Evolutionary conservation across 495 filamentous ascomycete genomes (phyloP).

Genomic region (Daldinia decipiens): DNA sequence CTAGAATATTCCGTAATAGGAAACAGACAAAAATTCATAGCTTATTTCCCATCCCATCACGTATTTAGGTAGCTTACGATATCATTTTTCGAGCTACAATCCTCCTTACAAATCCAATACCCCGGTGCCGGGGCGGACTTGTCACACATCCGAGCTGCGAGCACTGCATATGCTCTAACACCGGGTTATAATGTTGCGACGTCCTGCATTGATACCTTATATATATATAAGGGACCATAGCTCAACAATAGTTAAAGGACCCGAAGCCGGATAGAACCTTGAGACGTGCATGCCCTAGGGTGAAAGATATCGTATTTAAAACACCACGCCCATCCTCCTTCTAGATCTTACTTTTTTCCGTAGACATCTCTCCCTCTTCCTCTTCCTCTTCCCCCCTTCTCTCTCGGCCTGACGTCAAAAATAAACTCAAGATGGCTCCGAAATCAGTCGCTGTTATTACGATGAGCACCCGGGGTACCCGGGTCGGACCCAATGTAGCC

Average conservation of each 20-base stretch:
- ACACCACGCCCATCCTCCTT: neutral
- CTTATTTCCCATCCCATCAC: neutral
- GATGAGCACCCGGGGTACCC: constrained; percentile 49
- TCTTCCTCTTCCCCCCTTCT: neutral
- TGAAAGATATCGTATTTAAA: neutral
- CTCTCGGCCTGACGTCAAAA: neutral
- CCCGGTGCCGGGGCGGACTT: constrained; percentile 2
- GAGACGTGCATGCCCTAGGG: neutral
- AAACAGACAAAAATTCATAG: neutral
- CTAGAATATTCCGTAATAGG: neutral
- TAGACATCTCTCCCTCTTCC: neutral
- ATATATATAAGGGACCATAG: too few species aligned
- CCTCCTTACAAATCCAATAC: neutral
- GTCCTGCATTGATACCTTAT: constrained; percentile 1
- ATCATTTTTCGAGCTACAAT: neutral
- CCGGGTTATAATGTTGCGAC: neutral
- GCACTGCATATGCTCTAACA: neutral
- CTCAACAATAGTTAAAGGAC: neutral
- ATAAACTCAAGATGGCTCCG: constrained; percentile 33
- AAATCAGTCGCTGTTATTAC: constrained; percentile 57
- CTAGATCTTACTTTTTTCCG: neutral
- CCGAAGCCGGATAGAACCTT: neutral
- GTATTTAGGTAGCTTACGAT: neutral
- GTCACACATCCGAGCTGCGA: neutral
- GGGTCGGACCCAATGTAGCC: constrained; percentile 52